A percentile compares a stretch with the other conserved stretches of the same genome.
Conservation (phyloP, 306 rosid genomes). For the Quercus berberidifolia region DNA sequence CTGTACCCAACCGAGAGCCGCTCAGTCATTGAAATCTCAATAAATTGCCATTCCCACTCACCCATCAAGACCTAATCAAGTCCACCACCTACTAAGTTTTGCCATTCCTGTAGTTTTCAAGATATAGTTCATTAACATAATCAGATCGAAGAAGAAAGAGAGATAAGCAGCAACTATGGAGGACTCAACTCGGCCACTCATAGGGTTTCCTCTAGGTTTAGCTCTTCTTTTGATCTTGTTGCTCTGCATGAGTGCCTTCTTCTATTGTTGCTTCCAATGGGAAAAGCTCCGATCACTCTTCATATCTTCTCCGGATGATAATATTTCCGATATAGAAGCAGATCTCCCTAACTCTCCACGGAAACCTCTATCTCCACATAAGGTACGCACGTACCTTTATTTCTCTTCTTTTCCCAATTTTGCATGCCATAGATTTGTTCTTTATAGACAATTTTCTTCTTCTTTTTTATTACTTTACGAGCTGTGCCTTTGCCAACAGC, state of each 20-base stretch:
- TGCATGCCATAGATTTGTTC: neutral
- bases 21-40: slow-evolving; percentile 15
- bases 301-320: neutral
- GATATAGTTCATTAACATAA: slow-evolving; percentile 20
- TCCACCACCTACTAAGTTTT: slow-evolving; percentile 11
- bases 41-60: slow-evolving; percentile 39
- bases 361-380: slow-evolving; percentile 30
- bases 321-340: slow-evolving; percentile 1
- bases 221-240: slow-evolving; percentile 49
- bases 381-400: slow-evolving; percentile 24
- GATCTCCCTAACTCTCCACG: neutral
- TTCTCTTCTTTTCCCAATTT: neutral
- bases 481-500: too few relatives aligned
- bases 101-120: neutral
- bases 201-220: slow-evolving; percentile 62
- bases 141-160: neutral
- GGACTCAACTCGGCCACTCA: slow-evolving; percentile 18
- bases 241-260: slow-evolving; percentile 36
- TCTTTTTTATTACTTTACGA: too few relatives aligned
- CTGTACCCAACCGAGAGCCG: slow-evolving; percentile 4
- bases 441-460: too few relatives aligned
- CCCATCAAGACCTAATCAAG: neutral
- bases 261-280: slow-evolving; percentile 63
- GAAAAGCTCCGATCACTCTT: slow-evolving; percentile 40
- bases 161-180: slow-evolving; percentile 29